These are phyloP conservation scores for Adansonia rubrostipa DNA, from an alignment of 441 rosid genomes.

Conservation along the genomic window DNA sequence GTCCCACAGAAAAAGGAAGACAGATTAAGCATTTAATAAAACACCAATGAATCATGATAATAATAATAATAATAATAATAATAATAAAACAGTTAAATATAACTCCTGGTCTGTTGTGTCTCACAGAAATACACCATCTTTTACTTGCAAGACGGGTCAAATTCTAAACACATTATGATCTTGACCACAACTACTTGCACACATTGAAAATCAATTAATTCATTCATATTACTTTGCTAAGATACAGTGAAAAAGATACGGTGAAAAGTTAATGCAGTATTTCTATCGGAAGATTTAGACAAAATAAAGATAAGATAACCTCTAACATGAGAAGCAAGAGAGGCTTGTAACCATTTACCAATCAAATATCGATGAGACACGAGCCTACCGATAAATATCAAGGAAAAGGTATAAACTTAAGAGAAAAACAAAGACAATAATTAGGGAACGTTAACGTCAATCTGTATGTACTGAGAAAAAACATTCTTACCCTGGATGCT, in stretches of 20 bases:
- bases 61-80: neutral
- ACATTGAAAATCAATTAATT: neutral
- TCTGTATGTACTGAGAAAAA: too few species aligned
- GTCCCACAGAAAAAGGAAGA: neutral
- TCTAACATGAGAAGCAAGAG: neutral
- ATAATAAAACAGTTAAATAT: neutral
- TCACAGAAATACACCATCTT: neutral
- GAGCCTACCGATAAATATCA: too few species aligned
- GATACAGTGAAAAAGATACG: too few species aligned
- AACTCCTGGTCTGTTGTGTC: neutral
- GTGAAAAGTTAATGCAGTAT: neutral
- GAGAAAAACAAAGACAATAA: too few species aligned
- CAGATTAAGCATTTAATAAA: neutral
- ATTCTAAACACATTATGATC: neutral
- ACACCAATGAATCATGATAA: neutral
- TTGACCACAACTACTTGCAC: neutral
- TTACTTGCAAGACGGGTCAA: neutral
- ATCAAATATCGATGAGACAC: too few species aligned
- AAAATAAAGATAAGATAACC: neutral
- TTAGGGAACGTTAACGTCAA: too few species aligned
- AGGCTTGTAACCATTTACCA: too few species aligned
- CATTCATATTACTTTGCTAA: neutral
- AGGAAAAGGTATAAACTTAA: too few species aligned
- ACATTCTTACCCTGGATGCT: slow-evolving; percentile 50
- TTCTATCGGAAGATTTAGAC: neutral